These are phyloP conservation scores for Aspergillus oerlinghausenensis DNA, from an alignment of 2,329 filamentous ascomycete genomes.

Conservation along the genomic window DNA sequence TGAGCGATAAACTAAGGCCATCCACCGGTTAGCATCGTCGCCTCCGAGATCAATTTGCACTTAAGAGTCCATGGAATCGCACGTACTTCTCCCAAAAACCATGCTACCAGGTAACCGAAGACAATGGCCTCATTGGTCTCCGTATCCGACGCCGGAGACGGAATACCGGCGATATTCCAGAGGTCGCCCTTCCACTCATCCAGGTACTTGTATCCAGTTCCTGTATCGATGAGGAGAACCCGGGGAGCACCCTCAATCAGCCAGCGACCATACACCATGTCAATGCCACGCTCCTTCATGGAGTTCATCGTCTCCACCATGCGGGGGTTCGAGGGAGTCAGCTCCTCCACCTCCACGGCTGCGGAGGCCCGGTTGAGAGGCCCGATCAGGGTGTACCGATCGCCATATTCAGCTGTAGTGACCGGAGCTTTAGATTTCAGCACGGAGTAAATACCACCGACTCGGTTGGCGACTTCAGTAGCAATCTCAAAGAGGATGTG, in stretches of 20 bases:
- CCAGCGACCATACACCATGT: slow-evolving; percentile 91
- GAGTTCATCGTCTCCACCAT: slow-evolving; percentile 78
- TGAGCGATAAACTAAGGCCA: slow-evolving; percentile 77
- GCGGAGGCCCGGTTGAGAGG: slow-evolving; percentile 90
- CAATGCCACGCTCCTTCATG: slow-evolving; percentile 89
- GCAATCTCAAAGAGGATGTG: slow-evolving; percentile 96
- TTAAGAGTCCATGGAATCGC: neutral
- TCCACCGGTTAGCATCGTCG: slow-evolving; percentile 15
- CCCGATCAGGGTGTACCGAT: slow-evolving; percentile 90
- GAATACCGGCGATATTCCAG: slow-evolving; percentile 89
- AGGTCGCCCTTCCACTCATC: slow-evolving; percentile 97
- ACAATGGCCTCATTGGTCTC: slow-evolving; percentile 98
- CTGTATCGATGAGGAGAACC: slow-evolving; percentile 90
- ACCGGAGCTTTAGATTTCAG: slow-evolving; percentile 98
- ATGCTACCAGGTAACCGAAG: slow-evolving; percentile 94
- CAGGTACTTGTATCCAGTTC: slow-evolving; percentile 83
- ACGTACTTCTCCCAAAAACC: slow-evolving; percentile 93
- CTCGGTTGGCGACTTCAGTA: slow-evolving; percentile 95
- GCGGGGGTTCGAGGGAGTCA: slow-evolving; percentile 76
- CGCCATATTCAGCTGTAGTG: slow-evolving; percentile 97
- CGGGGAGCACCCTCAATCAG: slow-evolving; percentile 93
- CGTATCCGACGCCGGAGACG: slow-evolving; percentile 83
- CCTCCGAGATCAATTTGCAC: neutral
- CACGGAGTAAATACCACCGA: slow-evolving; percentile 98
- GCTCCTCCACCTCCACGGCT: slow-evolving; percentile 93